phyloP scores from a whole-genome alignment of 495 filamentous ascomycete species.

The Penicillium silybi region DNA sequence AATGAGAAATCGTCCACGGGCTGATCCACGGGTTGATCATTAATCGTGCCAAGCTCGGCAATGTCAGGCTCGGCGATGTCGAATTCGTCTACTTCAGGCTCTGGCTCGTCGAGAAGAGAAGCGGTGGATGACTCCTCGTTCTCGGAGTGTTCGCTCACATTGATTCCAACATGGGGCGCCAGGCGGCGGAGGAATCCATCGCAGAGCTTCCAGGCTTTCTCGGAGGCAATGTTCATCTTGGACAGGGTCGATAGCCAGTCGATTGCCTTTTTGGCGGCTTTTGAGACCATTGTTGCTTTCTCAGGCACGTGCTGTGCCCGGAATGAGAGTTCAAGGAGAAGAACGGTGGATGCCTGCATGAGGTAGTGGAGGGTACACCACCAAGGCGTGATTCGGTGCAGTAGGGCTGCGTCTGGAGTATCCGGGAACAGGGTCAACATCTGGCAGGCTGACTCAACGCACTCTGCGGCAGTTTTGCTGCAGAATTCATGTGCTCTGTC shows the following conservation, averaged over 20 bases:
- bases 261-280: constrained; percentile 52
- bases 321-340: constrained; percentile 57
- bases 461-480: constrained; percentile 48
- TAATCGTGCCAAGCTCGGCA: constrained; percentile 1
- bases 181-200: constrained; percentile 45
- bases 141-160: constrained; percentile 23
- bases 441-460: constrained; percentile 55
- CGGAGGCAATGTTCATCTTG: constrained; percentile 40
- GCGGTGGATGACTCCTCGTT: constrained; percentile 18
- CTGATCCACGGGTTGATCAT: constrained; percentile 7
- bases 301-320: constrained; percentile 51
- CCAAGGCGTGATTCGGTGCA: constrained; percentile 55
- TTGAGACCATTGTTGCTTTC: constrained; percentile 46
- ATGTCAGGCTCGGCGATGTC: neutral
- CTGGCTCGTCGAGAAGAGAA: constrained; percentile 16
- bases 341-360: constrained; percentile 54
- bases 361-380: too few species aligned
- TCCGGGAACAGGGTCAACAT: constrained; percentile 54
- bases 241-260: constrained; percentile 50
- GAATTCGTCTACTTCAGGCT: too few species aligned
- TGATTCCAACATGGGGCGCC: constrained; percentile 32
- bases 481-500: constrained; percentile 46
- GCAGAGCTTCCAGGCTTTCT: constrained; percentile 50
- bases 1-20: constrained; percentile 16
- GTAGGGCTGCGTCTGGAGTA: constrained; percentile 26